phyloP scores from a whole-genome alignment of 1,284 basidiomycete species.

The Naganishia sp. region DNA sequence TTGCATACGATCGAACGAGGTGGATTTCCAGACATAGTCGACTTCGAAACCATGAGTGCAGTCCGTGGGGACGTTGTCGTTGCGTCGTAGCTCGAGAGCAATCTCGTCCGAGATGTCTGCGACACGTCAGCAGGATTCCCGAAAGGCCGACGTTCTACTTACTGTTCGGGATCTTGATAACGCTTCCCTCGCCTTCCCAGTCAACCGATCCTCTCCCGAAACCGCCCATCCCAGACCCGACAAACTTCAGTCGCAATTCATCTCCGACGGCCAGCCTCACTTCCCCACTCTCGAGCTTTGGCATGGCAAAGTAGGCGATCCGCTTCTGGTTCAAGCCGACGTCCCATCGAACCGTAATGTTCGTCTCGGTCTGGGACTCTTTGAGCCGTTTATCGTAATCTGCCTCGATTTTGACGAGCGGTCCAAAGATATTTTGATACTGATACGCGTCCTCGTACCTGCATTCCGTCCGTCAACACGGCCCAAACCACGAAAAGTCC shows the following conservation, averaged over 20 bases:
- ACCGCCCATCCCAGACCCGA: constrained; percentile 57
- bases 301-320: constrained; percentile 93
- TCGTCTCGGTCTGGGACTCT: constrained; percentile 97
- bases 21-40: constrained; percentile 99
- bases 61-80: constrained; percentile 92
- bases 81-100: constrained; percentile 83
- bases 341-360: constrained; percentile 95
- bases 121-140: constrained; percentile 35
- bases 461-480: background rate
- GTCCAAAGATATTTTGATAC: constrained; percentile 98
- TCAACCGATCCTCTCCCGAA: constrained; percentile 38
- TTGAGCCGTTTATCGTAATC: constrained; percentile 98
- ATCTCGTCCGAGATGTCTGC: constrained; percentile 97
- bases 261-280: constrained; percentile 96
- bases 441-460: constrained; percentile 97
- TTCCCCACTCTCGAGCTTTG: constrained; percentile 97
- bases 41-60: constrained; percentile 92
- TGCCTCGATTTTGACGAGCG: constrained; percentile 98
- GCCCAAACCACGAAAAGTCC: background rate
- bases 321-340: constrained; percentile 96
- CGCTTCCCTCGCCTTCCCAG: constrained; percentile 97
- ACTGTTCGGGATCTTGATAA: constrained; percentile 99
- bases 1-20: constrained; percentile 99
- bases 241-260: constrained; percentile 86
- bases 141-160: constrained; percentile 39